phyloP scores from a whole-genome alignment of 495 filamentous ascomycete genomes.

The Symbiotaphrina buchneri region DNA sequence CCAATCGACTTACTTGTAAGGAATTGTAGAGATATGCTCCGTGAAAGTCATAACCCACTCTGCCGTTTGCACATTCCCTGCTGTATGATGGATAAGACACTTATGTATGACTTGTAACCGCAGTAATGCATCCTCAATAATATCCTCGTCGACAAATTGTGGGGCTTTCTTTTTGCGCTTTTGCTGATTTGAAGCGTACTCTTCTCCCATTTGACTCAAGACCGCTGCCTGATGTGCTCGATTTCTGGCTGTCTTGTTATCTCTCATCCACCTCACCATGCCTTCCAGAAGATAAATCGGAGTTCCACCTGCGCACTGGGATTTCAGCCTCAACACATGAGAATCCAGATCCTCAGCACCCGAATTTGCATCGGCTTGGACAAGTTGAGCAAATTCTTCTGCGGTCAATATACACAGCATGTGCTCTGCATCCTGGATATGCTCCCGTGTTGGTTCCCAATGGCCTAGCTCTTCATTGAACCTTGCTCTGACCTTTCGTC shows the following conservation, averaged over 20 bases:
- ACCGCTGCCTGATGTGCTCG: slow-evolving; percentile 43
- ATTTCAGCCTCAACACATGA: slow-evolving; percentile 33
- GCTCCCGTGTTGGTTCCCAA: slow-evolving; percentile 40
- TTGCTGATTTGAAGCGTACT: slow-evolving; percentile 9
- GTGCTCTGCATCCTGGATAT: slow-evolving; percentile 39
- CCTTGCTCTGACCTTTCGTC: slow-evolving; percentile 37
- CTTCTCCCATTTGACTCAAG: slow-evolving; percentile 22
- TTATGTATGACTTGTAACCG: slow-evolving; percentile 44
- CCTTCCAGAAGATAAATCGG: slow-evolving; percentile 65
- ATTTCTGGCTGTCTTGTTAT: slow-evolving; percentile 44
- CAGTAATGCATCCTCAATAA: slow-evolving; percentile 52
- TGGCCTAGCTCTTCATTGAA: slow-evolving; percentile 37
- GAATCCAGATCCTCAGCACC: slow-evolving; percentile 24
- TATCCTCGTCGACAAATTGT: slow-evolving; percentile 35
- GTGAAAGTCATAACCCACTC: slow-evolving; percentile 65
- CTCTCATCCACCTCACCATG: slow-evolving; percentile 39
- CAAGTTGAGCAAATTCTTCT: slow-evolving; percentile 43
- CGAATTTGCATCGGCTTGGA: slow-evolving; percentile 15
- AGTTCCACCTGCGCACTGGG: slow-evolving; percentile 24
- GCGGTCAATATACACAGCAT: slow-evolving; percentile 43
- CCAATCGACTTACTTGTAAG: slow-evolving; percentile 36
- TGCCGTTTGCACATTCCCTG: slow-evolving; percentile 34
- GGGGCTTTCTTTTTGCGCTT: slow-evolving; percentile 7
- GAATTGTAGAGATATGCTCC: slow-evolving; percentile 56
- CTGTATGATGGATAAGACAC: slow-evolving; percentile 54